Base-by-base conservation (phyloP, 768 basidiomycete species). In the Collybia nuda region DNA sequence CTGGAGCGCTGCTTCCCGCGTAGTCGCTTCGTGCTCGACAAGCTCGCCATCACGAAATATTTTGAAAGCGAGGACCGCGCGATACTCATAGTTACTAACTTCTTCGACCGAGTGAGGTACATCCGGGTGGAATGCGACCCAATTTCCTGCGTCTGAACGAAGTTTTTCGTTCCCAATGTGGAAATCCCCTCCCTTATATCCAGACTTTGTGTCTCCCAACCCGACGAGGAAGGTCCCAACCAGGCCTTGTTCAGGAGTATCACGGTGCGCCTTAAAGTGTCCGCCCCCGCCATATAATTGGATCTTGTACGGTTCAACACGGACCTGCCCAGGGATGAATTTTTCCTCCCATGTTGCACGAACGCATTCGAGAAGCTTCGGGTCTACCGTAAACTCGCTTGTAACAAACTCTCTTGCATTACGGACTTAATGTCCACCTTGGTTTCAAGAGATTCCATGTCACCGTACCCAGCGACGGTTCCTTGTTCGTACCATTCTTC, bases 201-300 rank as follows among this genome's bases (percentile, higher is more conserved):
- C 44, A 9, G 14, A 45, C 2, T 35, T 19, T 22, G 54, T 41
- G 41, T 68, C 63, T 8, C 66, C 66, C 8, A 68, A 48, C 19
- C 68, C 65, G 17, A 69, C 22, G 21, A 71, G 57, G 52, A 71
- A 67, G 2, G 68, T 68, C 23, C 67, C 67, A 19, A 69, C 55
- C 6, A 67, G 57, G 24, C 56, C 63, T 2, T 44, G 54, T 39
- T 64, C 53, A 0, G 61, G 66, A 0, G 65, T 67, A 50, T 68
- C 65, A 15, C 61, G 62, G 44, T 67, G 67, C 4, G 51, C 8
- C 39, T 57, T 54, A 53, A 68, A 67, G 40, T 61, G 57, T 7
- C 62, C 67, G 3, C 52, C 59, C 0, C 63, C 62, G 0, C 65
- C 66, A 41, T 67, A 66, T 0, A 68, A 26, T 40, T 67, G 61